phyloP scores from a whole-genome alignment of 1,284 basidiomycete genomes.

The Fereydounia khargensis region DNA sequence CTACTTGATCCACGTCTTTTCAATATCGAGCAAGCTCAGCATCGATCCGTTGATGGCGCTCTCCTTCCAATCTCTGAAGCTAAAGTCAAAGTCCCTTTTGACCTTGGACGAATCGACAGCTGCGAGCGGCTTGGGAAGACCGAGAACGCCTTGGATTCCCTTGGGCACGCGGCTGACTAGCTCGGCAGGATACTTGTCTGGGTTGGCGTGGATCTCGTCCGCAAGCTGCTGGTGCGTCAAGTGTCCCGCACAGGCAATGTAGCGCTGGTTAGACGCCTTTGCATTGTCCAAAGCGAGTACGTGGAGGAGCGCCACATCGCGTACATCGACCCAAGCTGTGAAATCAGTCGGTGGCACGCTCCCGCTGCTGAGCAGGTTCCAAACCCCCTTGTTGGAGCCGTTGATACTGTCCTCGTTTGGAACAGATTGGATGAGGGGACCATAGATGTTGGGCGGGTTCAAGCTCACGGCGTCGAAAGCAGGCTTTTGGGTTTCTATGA shows the following conservation, averaged over 20 bases:
- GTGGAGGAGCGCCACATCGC: conserved; percentile 27
- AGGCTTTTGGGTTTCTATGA: conserved; percentile 47
- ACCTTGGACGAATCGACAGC: conserved; percentile 11
- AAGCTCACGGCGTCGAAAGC: conserved; percentile 29
- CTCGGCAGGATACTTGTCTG: conserved; percentile 20
- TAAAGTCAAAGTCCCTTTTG: conserved; percentile 1
- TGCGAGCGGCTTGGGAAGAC: conserved; percentile 11
- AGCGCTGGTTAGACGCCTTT: conserved; percentile 12
- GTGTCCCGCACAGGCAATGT: conserved; percentile 15
- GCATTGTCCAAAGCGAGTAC: conserved; percentile 18
- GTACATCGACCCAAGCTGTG: conserved; percentile 23
- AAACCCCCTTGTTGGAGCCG: conserved; percentile 14
- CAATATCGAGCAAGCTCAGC: conserved; percentile 27
- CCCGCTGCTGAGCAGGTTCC: conserved; percentile 28
- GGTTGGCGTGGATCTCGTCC: conserved; percentile 24
- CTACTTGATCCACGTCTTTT: conserved; percentile 33
- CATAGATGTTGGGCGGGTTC: conserved; percentile 41
- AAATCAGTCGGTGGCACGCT: conserved; percentile 19
- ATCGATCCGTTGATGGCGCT: conserved; percentile 27
- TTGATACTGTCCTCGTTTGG: conserved; percentile 24
- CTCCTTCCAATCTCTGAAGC: conserved; percentile 28
- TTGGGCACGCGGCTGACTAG: conserved; percentile 23
- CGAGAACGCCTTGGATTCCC: conserved; percentile 10
- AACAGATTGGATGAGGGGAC: conserved; percentile 33
- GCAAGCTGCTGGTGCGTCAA: conserved; percentile 25